Evolutionary conservation across 2,329 filamentous ascomycete genomes (phyloP).

Genomic region (Xenosphaeropsis pyriputrescens): DNA sequence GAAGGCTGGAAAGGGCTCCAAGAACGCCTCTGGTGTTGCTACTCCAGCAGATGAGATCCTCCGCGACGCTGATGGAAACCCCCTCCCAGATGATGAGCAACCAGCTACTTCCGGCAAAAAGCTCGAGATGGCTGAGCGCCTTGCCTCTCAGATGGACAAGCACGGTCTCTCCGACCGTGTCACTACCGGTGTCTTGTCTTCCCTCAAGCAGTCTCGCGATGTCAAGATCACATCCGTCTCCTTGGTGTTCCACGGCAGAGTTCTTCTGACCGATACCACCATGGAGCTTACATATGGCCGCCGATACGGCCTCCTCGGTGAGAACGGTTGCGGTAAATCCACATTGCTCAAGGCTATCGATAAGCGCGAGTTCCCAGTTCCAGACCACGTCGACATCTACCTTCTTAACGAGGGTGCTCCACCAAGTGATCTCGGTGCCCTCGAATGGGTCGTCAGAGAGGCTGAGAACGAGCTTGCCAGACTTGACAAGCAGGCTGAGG

Average conservation of each 20-base stretch:
- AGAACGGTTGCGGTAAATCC: constrained; percentile 99
- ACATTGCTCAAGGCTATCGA: constrained; percentile 94
- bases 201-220: constrained; percentile 72
- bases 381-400: constrained; percentile 95
- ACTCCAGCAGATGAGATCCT: constrained; percentile 58
- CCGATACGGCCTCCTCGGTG: constrained; percentile 86
- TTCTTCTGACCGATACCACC: constrained; percentile 85
- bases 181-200: constrained; percentile 91
- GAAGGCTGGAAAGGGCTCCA: constrained; percentile 65
- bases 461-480: constrained; percentile 85
- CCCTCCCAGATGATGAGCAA: constrained; percentile 38
- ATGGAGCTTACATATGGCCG: constrained; percentile 88
- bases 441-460: constrained; percentile 95
- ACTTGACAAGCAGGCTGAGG: constrained; percentile 78
- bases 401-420: constrained; percentile 94
- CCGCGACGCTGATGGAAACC: constrained; percentile 46
- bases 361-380: constrained; percentile 87
- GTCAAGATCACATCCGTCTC: constrained; percentile 93
- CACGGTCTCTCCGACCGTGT: constrained; percentile 93
- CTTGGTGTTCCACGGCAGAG: constrained; percentile 93
- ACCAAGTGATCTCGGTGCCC: constrained; percentile 72
- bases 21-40: constrained; percentile 44
- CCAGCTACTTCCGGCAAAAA: constrained; percentile 59
- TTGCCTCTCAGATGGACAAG: constrained; percentile 89
- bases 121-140: constrained; percentile 68